phyloP scores from a whole-genome alignment of 352 stramenopile genomes.

The Pythium biforme region DNA sequence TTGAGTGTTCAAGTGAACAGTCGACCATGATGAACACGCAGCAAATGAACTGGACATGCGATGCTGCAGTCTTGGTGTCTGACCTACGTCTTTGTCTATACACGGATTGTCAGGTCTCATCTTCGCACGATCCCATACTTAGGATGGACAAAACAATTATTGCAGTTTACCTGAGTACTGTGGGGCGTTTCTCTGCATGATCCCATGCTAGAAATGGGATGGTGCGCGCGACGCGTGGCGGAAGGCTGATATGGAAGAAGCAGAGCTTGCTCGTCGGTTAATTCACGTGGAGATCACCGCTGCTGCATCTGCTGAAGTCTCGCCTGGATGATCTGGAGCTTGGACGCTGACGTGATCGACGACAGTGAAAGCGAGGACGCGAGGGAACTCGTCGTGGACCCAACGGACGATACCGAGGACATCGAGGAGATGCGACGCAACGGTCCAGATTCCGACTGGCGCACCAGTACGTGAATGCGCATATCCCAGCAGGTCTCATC shows the following conservation, averaged over 20 bases:
- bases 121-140: no score
- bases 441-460: neutral
- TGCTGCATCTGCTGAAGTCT: constrained; percentile 53
- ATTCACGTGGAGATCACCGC: no score
- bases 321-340: constrained; percentile 67
- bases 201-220: neutral
- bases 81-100: no score
- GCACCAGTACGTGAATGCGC: constrained; percentile 55
- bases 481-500: constrained; percentile 49
- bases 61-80: no score
- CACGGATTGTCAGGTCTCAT: no score
- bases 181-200: no score
- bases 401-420: constrained; percentile 24
- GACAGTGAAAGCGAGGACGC: constrained; percentile 28
- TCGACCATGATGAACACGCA: no score
- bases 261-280: no score
- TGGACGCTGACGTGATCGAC: constrained; percentile 24
- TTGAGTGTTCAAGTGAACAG: no score
- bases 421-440: constrained; percentile 11
- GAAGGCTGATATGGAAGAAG: no score
- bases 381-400: constrained; percentile 13
- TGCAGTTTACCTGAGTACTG: no score
- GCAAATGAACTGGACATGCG: neutral
- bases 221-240: neutral
- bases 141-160: no score